Conservation (phyloP, 2,329 filamentous ascomycete genomes). For the Apiospora sp. region DNA sequence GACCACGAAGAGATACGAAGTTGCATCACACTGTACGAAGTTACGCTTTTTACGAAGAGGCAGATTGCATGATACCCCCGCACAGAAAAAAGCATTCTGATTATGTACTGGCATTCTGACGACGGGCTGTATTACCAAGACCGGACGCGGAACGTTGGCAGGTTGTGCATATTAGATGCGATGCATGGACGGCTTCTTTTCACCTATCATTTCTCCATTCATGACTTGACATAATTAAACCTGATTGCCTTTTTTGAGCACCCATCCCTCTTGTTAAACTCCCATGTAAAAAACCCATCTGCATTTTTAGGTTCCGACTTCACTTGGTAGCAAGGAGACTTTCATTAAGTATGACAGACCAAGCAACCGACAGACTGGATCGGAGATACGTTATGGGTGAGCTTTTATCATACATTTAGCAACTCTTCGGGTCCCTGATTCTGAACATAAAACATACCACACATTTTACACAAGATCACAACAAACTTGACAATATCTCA, state of each 20-base stretch:
- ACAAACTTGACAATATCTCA: too few species aligned
- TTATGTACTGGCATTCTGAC: neutral
- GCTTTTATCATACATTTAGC: too few species aligned
- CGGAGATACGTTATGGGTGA: too few species aligned
- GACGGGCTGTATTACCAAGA: neutral
- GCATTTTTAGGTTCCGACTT: neutral
- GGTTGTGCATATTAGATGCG: neutral
- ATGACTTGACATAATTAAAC: too few species aligned
- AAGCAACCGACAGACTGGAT: too few species aligned
- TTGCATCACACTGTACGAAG: neutral
- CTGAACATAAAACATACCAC: too few species aligned
- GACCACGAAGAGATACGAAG: neutral
- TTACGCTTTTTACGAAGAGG: constrained; percentile 11
- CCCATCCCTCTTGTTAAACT: too few species aligned
- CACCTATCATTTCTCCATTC: too few species aligned
- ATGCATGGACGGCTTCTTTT: neutral
- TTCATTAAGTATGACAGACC: too few species aligned
- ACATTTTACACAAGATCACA: too few species aligned
- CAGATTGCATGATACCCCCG: constrained; percentile 15
- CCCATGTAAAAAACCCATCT: neutral
- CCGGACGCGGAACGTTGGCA: neutral
- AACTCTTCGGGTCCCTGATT: too few species aligned
- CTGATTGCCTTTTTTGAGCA: too few species aligned
- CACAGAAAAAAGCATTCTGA: neutral
- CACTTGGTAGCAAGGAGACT: neutral